Evolutionary conservation across 352 stramenopile species (phyloP).

Genomic region (Globisporangium nunn): DNA sequence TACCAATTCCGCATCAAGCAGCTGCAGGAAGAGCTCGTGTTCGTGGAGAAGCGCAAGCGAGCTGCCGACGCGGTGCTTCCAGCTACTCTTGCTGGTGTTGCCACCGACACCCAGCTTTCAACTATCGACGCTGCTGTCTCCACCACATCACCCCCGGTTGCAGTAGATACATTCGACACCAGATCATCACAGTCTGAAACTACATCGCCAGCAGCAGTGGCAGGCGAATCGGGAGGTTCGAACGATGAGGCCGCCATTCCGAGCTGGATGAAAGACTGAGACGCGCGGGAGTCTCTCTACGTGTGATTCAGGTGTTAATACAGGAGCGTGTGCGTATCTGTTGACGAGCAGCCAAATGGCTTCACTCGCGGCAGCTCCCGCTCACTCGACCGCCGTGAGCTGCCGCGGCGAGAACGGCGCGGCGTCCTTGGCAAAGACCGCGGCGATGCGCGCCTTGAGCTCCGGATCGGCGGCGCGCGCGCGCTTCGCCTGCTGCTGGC

Average conservation of each 20-base stretch:
- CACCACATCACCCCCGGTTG: too few species aligned
- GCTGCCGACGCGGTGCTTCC: not conserved
- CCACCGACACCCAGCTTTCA: too few species aligned
- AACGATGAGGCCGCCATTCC: constrained; percentile 19
- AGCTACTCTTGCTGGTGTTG: too few species aligned
- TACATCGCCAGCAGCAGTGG: too few species aligned
- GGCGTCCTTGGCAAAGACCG: constrained; percentile 18
- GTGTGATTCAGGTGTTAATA: not conserved
- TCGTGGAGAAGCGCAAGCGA: constrained; percentile 45
- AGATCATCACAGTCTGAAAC: too few species aligned
- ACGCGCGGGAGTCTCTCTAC: not conserved
- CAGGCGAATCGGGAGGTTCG: not conserved
- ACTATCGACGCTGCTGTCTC: too few species aligned
- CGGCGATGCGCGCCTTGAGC: constrained; percentile 36
- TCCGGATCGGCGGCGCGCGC: constrained; percentile 17
- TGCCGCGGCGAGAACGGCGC: constrained; percentile 23
- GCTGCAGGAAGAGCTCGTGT: constrained; percentile 62
- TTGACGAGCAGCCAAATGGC: not conserved
- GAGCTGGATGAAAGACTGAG: constrained; percentile 37
- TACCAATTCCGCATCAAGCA: constrained; percentile 58
- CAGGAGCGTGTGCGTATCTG: not conserved
- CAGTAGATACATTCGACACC: too few species aligned
- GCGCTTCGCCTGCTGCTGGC: constrained; percentile 22
- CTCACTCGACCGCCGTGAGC: constrained; percentile 5
- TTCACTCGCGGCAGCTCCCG: too few species aligned